Conservation (phyloP, 1,284 basidiomycete genomes). For the Calocybe gambosa region DNA sequence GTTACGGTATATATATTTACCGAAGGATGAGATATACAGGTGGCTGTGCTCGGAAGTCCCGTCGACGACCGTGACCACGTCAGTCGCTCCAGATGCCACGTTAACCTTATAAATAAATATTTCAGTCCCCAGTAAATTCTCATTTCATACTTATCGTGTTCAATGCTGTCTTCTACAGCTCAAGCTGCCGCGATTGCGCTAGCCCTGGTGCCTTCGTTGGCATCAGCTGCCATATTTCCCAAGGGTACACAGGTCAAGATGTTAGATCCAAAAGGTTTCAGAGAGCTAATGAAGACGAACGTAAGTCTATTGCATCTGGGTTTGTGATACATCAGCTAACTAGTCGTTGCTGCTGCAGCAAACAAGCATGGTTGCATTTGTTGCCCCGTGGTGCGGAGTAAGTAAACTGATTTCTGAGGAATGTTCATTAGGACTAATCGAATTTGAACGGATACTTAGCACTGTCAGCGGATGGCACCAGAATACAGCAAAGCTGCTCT, state of each 20-base stretch:
- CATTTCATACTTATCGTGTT: slow-evolving; percentile 2
- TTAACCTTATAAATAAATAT: slow-evolving; percentile 1
- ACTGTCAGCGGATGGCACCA: slow-evolving; percentile 84
- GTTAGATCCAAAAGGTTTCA: slow-evolving; percentile 70
- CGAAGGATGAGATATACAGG: background rate
- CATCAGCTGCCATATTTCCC: slow-evolving; percentile 71
- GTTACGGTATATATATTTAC: no score
- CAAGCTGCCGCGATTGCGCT: slow-evolving; percentile 30
- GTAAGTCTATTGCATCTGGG: slow-evolving; percentile 37
- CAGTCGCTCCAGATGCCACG: slow-evolving; percentile 9
- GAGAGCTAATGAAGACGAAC: slow-evolving; percentile 68
- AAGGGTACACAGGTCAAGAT: slow-evolving; percentile 66
- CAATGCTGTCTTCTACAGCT: slow-evolving; percentile 13
- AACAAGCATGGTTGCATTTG: slow-evolving; percentile 80
- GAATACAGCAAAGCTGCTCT: slow-evolving; percentile 81
- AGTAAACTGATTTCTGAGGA: slow-evolving; percentile 22
- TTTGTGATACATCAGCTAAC: slow-evolving; percentile 3
- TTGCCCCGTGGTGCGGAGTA: slow-evolving; percentile 87
- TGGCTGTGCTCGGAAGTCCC: background rate
- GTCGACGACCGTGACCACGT: slow-evolving; percentile 8
- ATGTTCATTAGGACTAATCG: slow-evolving; percentile 2
- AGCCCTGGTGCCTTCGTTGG: slow-evolving; percentile 43
- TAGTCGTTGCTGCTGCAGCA: slow-evolving; percentile 35
- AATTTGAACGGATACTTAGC: slow-evolving; percentile 39
- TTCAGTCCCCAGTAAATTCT: background rate